Evolutionary conservation across 257 asterid species (phyloP).

Genomic region (Solanum pimpinellifolium): DNA sequence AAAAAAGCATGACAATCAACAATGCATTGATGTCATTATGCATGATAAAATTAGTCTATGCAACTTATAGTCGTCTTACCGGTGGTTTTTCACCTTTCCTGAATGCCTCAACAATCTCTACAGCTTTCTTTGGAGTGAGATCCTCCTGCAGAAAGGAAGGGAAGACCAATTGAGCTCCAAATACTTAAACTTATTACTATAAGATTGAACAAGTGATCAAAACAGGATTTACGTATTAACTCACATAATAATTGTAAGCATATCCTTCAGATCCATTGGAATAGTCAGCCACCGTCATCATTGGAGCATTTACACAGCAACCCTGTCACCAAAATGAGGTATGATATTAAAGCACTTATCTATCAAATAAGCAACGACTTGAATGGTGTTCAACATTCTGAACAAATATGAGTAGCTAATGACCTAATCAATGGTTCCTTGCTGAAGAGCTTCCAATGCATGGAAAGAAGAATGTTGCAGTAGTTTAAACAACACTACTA

Average conservation of each 20-base stretch:
- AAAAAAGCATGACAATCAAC: background rate
- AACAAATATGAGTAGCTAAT: background rate
- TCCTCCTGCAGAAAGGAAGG: conserved; percentile 56
- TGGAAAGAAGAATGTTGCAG: background rate
- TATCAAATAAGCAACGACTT: background rate
- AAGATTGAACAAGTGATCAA: background rate
- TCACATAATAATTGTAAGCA: conserved; percentile 70
- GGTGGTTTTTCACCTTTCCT: conserved; percentile 91
- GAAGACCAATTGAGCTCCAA: background rate
- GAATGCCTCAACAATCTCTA: conserved; percentile 89
- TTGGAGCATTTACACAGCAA: conserved; percentile 95
- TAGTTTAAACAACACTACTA: background rate
- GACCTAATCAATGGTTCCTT: background rate
- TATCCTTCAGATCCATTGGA: conserved; percentile 96
- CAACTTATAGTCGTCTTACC: conserved; percentile 29
- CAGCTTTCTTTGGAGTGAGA: conserved; percentile 68
- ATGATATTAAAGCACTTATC: background rate
- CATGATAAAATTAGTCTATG: background rate
- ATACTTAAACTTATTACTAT: background rate
- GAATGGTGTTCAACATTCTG: background rate
- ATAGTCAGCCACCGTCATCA: conserved; percentile 96
- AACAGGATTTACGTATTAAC: conserved; percentile 7
- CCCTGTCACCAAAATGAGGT: conserved; percentile 37
- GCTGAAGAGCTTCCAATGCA: background rate
- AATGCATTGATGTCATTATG: background rate